Conservation (phyloP, 257 asterid genomes). For the Solanum bukasovii region DNA sequence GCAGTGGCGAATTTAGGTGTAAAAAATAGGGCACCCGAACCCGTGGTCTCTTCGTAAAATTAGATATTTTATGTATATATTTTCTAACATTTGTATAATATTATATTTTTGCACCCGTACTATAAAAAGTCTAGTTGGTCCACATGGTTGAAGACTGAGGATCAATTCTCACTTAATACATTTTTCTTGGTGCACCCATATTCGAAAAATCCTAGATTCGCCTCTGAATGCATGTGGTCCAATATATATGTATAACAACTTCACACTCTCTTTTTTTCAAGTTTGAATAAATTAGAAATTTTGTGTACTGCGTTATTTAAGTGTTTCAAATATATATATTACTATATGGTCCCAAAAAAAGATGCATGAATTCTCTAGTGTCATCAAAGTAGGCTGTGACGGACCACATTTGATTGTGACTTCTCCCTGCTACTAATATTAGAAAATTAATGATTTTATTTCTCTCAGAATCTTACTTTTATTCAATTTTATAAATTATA, state of each 20-base stretch:
- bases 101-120: no score
- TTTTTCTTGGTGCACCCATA: no score
- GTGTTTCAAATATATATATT: neutral
- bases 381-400: neutral
- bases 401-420: neutral
- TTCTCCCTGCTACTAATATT: neutral
- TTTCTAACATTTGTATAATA: no score
- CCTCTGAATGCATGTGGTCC: neutral
- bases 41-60: no score
- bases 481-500: neutral
- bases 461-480: neutral
- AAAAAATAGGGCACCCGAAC: no score
- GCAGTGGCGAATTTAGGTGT: no score
- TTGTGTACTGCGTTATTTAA: neutral
- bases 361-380: neutral
- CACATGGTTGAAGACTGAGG: no score
- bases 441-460: neutral
- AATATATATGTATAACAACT: neutral
- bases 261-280: neutral
- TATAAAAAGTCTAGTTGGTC: no score
- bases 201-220: no score
- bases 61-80: no score
- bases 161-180: no score
- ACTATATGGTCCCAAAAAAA: neutral
- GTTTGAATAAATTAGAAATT: neutral